These are phyloP conservation scores for Phaeophleospora eucalypticola DNA, from an alignment of 2,329 filamentous ascomycete species.

Conservation along the genomic window DNA sequence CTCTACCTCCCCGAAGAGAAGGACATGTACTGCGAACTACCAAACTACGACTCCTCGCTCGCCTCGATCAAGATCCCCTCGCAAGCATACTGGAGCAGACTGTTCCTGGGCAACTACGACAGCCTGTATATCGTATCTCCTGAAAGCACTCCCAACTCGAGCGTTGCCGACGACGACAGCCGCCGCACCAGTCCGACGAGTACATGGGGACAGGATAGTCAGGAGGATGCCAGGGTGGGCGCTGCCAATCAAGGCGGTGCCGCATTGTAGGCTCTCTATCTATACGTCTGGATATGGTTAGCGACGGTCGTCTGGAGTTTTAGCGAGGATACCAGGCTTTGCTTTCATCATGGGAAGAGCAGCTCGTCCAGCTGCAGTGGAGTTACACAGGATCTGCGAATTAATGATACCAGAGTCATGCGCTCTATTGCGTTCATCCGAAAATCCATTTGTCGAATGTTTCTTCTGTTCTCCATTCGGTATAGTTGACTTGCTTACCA, in stretches of 20 bases:
- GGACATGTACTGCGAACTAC: conserved; percentile 30
- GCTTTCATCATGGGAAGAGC: background rate
- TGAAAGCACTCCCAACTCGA: conserved; percentile 36
- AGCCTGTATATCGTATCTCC: conserved; percentile 49
- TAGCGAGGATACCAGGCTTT: background rate
- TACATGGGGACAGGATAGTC: conserved; percentile 25
- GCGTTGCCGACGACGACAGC: conserved; percentile 28
- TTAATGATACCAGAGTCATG: too few species aligned
- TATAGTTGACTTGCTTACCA: too few species aligned
- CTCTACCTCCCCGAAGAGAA: conserved; percentile 41
- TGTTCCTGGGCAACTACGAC: conserved; percentile 44
- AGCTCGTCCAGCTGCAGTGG: background rate
- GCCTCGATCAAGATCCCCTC: conserved; percentile 46
- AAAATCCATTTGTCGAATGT: too few species aligned
- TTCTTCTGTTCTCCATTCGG: too few species aligned
- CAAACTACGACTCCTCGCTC: conserved; percentile 45
- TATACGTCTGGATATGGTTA: background rate
- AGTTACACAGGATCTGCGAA: background rate
- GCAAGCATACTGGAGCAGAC: conserved; percentile 43
- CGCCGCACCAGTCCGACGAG: conserved; percentile 28
- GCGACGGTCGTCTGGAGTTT: conserved; percentile 4
- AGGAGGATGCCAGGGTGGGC: conserved; percentile 7
- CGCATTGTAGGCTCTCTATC: background rate
- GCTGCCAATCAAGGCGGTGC: too few species aligned
- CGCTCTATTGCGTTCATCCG: too few species aligned